Conservation (phyloP, 2,329 filamentous ascomycete genomes). For the Cercospora janseana region DNA sequence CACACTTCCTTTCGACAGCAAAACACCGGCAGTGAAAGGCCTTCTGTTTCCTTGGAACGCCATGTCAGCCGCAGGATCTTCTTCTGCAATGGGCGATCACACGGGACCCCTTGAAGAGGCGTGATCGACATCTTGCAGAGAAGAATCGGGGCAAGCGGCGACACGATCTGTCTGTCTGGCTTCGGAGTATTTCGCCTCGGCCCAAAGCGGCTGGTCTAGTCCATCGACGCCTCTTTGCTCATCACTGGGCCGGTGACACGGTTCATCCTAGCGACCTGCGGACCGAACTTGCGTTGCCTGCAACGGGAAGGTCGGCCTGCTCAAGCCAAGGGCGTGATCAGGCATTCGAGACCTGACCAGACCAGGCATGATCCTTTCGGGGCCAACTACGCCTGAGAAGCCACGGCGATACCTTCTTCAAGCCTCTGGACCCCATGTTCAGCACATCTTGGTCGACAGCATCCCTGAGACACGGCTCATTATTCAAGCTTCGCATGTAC, state of each 20-base stretch:
- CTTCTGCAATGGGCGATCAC: not conserved
- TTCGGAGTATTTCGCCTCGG: not conserved
- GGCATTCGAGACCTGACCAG: not conserved
- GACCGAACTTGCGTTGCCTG: not conserved
- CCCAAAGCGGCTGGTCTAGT: not conserved
- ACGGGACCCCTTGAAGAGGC: too few relatives aligned
- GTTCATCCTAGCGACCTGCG: not conserved
- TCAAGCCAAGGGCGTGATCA: not conserved
- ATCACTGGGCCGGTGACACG: not conserved
- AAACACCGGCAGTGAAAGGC: not conserved
- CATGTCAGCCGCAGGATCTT: too few relatives aligned
- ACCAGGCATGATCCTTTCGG: too few relatives aligned
- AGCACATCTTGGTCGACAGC: constrained; percentile 1
- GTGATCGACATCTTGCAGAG: not conserved
- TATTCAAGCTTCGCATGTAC: constrained; percentile 1
- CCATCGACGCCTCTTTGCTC: not conserved
- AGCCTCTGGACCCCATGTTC: not conserved
- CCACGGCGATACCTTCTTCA: too few relatives aligned
- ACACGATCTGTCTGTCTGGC: not conserved
- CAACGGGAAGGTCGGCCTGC: not conserved
- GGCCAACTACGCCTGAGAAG: too few relatives aligned
- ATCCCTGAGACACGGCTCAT: not conserved
- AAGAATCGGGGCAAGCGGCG: not conserved
- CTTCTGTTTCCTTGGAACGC: too few relatives aligned
- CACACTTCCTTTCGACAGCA: too few relatives aligned